Evolutionary conservation across 192 early-diverging fungal species (phyloP).

Genomic region (Phlyctochytrium bullatum): DNA sequence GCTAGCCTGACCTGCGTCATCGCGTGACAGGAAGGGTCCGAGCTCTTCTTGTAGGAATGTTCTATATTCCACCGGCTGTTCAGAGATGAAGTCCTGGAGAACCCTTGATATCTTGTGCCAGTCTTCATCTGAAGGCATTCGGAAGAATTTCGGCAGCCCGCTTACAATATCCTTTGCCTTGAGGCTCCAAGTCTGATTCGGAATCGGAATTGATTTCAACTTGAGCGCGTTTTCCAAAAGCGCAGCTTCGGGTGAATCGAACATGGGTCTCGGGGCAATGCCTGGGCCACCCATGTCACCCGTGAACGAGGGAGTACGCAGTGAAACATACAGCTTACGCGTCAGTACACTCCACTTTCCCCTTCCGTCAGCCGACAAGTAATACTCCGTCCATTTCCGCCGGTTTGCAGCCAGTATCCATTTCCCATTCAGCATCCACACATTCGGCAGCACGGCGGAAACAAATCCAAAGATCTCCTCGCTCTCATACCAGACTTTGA

Average conservation of each 20-base stretch:
- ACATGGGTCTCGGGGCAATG: too few species aligned
- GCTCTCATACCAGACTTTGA: not conserved
- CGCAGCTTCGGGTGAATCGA: too few species aligned
- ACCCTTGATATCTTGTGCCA: constrained; percentile 12
- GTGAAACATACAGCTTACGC: constrained; percentile 21
- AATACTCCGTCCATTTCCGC: constrained; percentile 26
- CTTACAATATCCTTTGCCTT: constrained; percentile 18
- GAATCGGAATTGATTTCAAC: not conserved
- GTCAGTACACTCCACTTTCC: constrained; percentile 26
- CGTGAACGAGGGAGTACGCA: not conserved
- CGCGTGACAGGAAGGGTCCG: not conserved
- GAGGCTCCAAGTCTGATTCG: constrained; percentile 13
- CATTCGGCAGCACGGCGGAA: constrained; percentile 27
- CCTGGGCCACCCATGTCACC: not conserved
- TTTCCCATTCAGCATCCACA: constrained; percentile 43
- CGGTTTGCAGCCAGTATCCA: constrained; percentile 34
- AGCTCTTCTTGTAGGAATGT: not conserved
- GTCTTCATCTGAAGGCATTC: constrained; percentile 37
- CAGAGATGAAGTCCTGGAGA: constrained; percentile 9
- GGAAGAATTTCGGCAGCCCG: constrained; percentile 26
- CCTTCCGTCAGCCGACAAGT: constrained; percentile 15
- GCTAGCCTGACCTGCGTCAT: not conserved
- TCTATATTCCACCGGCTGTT: constrained; percentile 9
- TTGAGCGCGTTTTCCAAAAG: not conserved
- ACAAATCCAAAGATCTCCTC: constrained; percentile 35